Evolutionary conservation across 2,329 filamentous ascomycete genomes (phyloP).

Genomic region (Juglanconis sp.): DNA sequence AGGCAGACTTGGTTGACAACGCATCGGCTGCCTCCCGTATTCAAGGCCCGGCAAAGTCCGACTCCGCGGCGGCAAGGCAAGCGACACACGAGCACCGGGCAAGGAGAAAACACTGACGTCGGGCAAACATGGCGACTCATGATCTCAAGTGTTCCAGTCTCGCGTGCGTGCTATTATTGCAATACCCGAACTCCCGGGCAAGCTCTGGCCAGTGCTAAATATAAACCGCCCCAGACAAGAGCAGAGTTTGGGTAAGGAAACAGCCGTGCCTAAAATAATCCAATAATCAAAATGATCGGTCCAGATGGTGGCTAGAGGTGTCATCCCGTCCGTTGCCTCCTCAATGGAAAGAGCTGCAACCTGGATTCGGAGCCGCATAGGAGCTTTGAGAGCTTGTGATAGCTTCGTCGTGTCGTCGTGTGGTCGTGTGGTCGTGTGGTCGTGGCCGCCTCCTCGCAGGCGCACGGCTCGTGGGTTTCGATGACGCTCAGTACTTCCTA

Average conservation of each 20-base stretch:
- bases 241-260: not conserved
- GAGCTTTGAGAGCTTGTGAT: too few relatives aligned
- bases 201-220: not conserved
- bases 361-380: too few relatives aligned
- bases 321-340: too few relatives aligned
- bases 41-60: not conserved
- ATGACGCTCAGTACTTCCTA: not conserved
- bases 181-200: not conserved
- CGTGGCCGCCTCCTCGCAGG: too few relatives aligned
- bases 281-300: not conserved
- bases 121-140: not conserved
- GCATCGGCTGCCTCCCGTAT: constrained; percentile 11
- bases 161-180: not conserved
- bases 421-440: too few relatives aligned
- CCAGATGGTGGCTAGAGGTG: not conserved
- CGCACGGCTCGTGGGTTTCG: too few relatives aligned
- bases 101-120: not conserved
- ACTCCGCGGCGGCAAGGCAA: not conserved
- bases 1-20: not conserved
- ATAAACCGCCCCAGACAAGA: not conserved
- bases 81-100: not conserved
- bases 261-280: too few relatives aligned
- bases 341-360: too few relatives aligned
- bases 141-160: not conserved
- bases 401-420: too few relatives aligned